Conservation (phyloP, 73 alveolate species). For the Blepharisma japonicum region DNA sequence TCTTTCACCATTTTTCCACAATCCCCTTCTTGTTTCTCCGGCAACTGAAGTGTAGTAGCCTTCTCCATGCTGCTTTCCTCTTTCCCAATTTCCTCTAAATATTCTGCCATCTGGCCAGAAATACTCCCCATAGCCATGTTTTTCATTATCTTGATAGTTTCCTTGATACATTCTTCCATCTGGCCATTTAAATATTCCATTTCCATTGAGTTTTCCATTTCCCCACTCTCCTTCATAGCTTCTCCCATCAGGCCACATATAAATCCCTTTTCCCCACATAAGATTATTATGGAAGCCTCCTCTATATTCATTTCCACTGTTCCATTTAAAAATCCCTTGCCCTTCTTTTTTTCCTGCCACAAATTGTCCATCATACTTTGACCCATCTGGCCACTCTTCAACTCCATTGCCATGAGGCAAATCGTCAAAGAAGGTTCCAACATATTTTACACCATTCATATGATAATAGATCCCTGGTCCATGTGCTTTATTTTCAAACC, state of each 20-base stretch:
- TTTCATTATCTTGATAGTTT: slow-evolving; percentile 48
- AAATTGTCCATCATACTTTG: neutral
- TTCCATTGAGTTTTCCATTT: slow-evolving; percentile 72
- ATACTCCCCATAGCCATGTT: slow-evolving; percentile 46
- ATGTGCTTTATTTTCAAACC: slow-evolving; percentile 11
- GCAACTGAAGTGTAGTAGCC: slow-evolving; percentile 49
- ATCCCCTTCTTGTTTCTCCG: slow-evolving; percentile 41
- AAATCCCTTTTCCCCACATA: slow-evolving; percentile 56
- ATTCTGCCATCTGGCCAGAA: slow-evolving; percentile 48
- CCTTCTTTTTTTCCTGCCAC: slow-evolving; percentile 42
- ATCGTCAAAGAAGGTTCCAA: slow-evolving; percentile 25
- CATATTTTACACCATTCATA: slow-evolving; percentile 19
- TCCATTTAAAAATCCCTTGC: slow-evolving; percentile 47
- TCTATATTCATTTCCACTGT: slow-evolving; percentile 49
- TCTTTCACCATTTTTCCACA: slow-evolving; percentile 56
- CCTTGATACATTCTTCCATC: slow-evolving; percentile 76
- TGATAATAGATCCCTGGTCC: slow-evolving; percentile 28
- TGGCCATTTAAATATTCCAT: slow-evolving; percentile 74
- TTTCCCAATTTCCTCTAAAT: slow-evolving; percentile 58
- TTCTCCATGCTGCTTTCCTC: slow-evolving; percentile 55
- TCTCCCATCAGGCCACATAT: slow-evolving; percentile 79
- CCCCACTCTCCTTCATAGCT: slow-evolving; percentile 62
- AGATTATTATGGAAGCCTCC: slow-evolving; percentile 48
- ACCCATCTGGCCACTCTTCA: slow-evolving; percentile 30
- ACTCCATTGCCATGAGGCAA: slow-evolving; percentile 21